These are phyloP conservation scores for Coniochaeta sp. DNA, from an alignment of 2,329 filamentous ascomycete species.

Conservation along the genomic window DNA sequence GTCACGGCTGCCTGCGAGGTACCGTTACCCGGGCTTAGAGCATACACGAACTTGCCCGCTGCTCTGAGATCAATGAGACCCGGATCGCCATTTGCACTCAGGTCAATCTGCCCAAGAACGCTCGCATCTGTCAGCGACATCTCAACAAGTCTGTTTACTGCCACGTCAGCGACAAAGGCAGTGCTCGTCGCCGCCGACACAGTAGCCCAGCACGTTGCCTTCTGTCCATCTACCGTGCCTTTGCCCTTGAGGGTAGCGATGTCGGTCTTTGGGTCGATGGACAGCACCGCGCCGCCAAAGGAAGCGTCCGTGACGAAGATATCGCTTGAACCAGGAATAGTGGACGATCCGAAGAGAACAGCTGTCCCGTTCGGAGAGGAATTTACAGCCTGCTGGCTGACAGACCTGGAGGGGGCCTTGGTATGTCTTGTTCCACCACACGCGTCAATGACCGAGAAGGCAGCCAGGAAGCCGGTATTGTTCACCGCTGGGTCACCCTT, in stretches of 20 bases:
- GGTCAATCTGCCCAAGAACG: constrained; percentile 33
- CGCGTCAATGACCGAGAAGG: constrained; percentile 31
- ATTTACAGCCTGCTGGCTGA: constrained; percentile 19
- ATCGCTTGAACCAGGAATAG: constrained; percentile 32
- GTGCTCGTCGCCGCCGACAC: constrained; percentile 37
- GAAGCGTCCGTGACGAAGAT: constrained; percentile 50
- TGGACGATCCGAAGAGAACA: constrained; percentile 43
- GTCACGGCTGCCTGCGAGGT: constrained; percentile 25
- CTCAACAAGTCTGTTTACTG: constrained; percentile 44
- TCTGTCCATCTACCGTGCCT: constrained; percentile 39
- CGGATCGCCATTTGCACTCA: constrained; percentile 35
- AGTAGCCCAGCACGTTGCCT: constrained; percentile 50
- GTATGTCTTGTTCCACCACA: too few relatives aligned
- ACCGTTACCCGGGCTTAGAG: constrained; percentile 45
- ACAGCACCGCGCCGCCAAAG: constrained; percentile 45
- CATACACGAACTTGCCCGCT: constrained; percentile 49
- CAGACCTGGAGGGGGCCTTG: constrained; percentile 1
- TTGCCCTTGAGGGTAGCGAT: constrained; percentile 27
- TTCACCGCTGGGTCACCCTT: constrained; percentile 50
- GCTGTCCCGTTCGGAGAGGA: constrained; percentile 46
- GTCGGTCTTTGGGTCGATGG: constrained; percentile 26
- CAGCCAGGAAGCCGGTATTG: constrained; percentile 48
- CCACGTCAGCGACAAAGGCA: constrained; percentile 52
- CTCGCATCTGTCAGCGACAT: constrained; percentile 42
- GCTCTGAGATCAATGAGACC: constrained; percentile 49